Evolutionary conservation across 352 stramenopile species (phyloP), one percentile per base, ranked within the genome.

Genomic region (Phytophthora litchii): DNA sequence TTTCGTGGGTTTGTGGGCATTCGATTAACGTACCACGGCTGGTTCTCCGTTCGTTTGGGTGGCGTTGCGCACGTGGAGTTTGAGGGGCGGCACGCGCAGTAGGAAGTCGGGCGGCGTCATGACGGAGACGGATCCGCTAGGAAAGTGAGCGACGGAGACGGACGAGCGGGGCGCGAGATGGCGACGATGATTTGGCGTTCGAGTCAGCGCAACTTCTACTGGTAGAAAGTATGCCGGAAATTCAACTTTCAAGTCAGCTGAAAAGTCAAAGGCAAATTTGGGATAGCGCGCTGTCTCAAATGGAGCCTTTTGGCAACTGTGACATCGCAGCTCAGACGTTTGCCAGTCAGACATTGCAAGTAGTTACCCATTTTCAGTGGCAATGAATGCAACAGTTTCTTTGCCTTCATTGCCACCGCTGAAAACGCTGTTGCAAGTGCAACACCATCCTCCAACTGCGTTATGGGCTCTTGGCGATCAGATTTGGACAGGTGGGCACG

Each of bases 21-120:
- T 60, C 37, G 38, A 58, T 43, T 52, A 52, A 68, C 72, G 70
- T 76, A 87, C 77, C 59, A 87, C 61, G 6, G 78, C 72, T 20
- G 70, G 60, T 48, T 85, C 75, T 46, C 65, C 73, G 25, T 80
- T 78, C 6, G 67, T 77, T 42, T 87, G 78, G 11, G 78, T 87
- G 40, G 70, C 75, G 49, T 76, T 83, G 67, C 78, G 72, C 59
- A 87, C 78, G 40, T 84, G 75, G 23, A 87, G 50, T 55, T 85
- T 85, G 44, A 87, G 78, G 55, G 78, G 78, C 44, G 70, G 59
- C 54, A 79, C 63, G 25, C 70, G 70, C 58, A 79, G 37, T 13
- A 79, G 44, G 48, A 79, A 79, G 23, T 79, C 70, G 37, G 70
- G 70, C 46, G 70, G 67, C 55, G 64, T 79, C 67, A 76, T 76